Conservation (phyloP, 768 basidiomycete species). For the Suillus cothurnatus region DNA sequence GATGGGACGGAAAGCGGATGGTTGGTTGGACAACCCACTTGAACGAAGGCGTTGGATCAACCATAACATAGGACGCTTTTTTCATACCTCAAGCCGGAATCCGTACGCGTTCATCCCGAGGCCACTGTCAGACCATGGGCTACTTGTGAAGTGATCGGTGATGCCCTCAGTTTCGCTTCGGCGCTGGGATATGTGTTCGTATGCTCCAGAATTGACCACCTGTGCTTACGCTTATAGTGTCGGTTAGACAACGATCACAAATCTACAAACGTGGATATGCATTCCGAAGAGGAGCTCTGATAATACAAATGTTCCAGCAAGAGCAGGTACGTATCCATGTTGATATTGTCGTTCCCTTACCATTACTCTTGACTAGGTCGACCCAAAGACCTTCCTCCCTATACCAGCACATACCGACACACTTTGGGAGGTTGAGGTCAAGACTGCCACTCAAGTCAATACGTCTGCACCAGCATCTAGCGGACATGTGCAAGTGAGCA, state of each 20-base stretch:
- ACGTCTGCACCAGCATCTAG: slow-evolving; percentile 47
- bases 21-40: slow-evolving; percentile 38
- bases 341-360: background rate
- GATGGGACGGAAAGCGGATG: slow-evolving; percentile 57
- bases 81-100: slow-evolving; percentile 83
- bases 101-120: slow-evolving; percentile 81
- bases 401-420: slow-evolving; percentile 80
- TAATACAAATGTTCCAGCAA: slow-evolving; percentile 85
- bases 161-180: slow-evolving; percentile 78
- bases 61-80: slow-evolving; percentile 60
- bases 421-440: slow-evolving; percentile 88
- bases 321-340: slow-evolving; percentile 56
- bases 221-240: background rate
- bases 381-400: slow-evolving; percentile 72
- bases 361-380: slow-evolving; percentile 49
- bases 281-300: slow-evolving; percentile 68
- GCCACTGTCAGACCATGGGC: slow-evolving; percentile 89
- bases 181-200: slow-evolving; percentile 76
- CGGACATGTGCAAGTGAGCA: slow-evolving; percentile 57
- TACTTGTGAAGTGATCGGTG: slow-evolving; percentile 74
- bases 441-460: slow-evolving; percentile 76
- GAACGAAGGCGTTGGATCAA: slow-evolving; percentile 5
- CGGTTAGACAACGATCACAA: slow-evolving; percentile 62
- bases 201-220: background rate
- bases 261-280: slow-evolving; percentile 82